phyloP scores from a whole-genome alignment of 2,329 filamentous ascomycete species.

The Monilinia polystroma region DNA sequence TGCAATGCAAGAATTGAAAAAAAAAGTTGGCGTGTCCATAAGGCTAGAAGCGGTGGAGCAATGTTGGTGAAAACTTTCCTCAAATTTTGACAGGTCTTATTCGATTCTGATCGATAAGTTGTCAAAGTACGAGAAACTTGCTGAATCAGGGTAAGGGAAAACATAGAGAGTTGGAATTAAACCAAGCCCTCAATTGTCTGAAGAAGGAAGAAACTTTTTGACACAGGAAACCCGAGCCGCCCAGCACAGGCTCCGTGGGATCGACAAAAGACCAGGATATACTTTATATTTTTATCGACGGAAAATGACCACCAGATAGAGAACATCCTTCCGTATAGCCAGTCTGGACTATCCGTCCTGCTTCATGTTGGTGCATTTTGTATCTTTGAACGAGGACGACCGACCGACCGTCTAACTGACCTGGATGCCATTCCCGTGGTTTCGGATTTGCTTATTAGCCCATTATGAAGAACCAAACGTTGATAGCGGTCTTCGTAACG shows the following conservation, averaged over 20 bases:
- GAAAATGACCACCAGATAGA: slow-evolving; percentile 9
- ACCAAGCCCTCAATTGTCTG: background rate
- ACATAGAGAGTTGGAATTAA: background rate
- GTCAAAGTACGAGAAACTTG: slow-evolving; percentile 4
- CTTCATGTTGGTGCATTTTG: background rate
- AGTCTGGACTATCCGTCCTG: background rate
- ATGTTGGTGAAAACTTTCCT: slow-evolving; percentile 10
- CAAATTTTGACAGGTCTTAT: slow-evolving; percentile 22
- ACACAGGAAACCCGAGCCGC: background rate
- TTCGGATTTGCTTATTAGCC: background rate
- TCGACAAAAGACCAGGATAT: slow-evolving; percentile 5
- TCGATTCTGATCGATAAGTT: slow-evolving; percentile 1
- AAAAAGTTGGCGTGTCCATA: slow-evolving; percentile 25
- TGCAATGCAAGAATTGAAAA: slow-evolving; percentile 33
- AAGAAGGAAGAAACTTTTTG: background rate
- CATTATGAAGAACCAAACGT: background rate
- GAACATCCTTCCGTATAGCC: background rate
- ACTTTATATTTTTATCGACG: background rate
- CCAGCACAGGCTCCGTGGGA: background rate
- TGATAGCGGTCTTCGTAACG: background rate
- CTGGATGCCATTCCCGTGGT: slow-evolving; percentile 3
- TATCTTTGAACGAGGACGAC: background rate
- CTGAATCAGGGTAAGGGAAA: background rate
- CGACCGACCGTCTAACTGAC: slow-evolving; percentile 3
- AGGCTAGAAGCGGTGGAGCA: slow-evolving; percentile 32